Percentiles rank a stretch among this genome's conserved stretches.
Evolutionary conservation across 2,329 filamentous ascomycete genomes (phyloP).

Genomic region (Dichotomopilus funicola): DNA sequence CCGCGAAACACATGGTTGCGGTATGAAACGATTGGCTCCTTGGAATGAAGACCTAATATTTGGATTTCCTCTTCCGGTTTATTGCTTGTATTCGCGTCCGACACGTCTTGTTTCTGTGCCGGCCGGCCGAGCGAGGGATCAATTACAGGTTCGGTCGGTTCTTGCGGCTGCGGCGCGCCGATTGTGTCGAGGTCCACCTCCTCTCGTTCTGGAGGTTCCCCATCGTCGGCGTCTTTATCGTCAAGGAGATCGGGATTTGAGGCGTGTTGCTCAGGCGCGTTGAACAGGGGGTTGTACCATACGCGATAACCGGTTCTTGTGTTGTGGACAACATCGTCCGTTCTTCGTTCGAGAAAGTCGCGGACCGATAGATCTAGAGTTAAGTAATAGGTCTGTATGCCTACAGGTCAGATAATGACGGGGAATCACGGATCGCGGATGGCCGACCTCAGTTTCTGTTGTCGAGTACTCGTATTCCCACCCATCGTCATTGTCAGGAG

Average conservation of each 20-base stretch:
- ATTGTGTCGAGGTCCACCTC: conserved; percentile 28
- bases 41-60: conserved; percentile 73
- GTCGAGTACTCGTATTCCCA: conserved; percentile 63
- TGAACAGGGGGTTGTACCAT: conserved; percentile 31
- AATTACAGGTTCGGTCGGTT: conserved; percentile 8
- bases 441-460: conserved; percentile 52
- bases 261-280: conserved; percentile 17
- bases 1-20: conserved; percentile 72
- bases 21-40: conserved; percentile 73
- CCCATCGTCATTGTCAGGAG: conserved; percentile 43
- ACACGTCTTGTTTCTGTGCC: conserved; percentile 18
- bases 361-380: conserved; percentile 57
- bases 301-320: conserved; percentile 41
- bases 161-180: conserved; percentile 10
- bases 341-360: conserved; percentile 44
- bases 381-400: conserved; percentile 53
- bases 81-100: conserved; percentile 3
- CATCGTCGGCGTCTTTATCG: conserved; percentile 25
- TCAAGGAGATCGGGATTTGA: conserved; percentile 19
- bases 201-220: conserved; percentile 30
- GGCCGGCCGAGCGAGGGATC: conserved; percentile 17
- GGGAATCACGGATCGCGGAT: background rate
- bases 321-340: conserved; percentile 33
- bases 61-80: conserved; percentile 47
- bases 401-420: background rate